A percentile compares a stretch with the other conserved stretches of the same genome.
Evolutionary conservation across 2,329 filamentous ascomycete genomes (phyloP).

Genomic region (Diaporthe humulicola): DNA sequence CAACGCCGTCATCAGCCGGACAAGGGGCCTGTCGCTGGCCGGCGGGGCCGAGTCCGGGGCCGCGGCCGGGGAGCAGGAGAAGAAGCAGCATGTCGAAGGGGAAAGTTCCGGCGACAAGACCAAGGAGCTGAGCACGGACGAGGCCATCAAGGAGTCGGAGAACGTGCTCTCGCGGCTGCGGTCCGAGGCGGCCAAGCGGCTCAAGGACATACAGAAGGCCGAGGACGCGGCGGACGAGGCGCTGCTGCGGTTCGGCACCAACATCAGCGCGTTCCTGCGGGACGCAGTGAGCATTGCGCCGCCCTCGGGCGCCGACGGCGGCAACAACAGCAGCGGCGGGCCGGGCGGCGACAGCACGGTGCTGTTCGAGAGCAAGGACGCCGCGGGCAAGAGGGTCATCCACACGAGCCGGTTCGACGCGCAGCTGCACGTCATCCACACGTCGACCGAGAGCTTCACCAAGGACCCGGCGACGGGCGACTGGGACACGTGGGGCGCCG

Average conservation of each 20-base stretch:
- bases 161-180: constrained; percentile 83
- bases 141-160: constrained; percentile 63
- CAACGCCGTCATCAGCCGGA: constrained; percentile 77
- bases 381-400: constrained; percentile 90
- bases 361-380: constrained; percentile 94
- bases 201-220: constrained; percentile 90
- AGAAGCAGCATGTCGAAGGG: constrained; percentile 49
- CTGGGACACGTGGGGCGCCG: constrained; percentile 79
- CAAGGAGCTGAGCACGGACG: constrained; percentile 56
- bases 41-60: constrained; percentile 47
- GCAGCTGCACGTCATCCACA: constrained; percentile 95
- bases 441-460: constrained; percentile 82
- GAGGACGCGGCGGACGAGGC: constrained; percentile 98
- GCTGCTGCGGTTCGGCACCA: constrained; percentile 89
- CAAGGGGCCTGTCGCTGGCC: constrained; percentile 78
- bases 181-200: constrained; percentile 81
- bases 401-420: constrained; percentile 96
- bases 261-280: constrained; percentile 88
- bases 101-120: constrained; percentile 55
- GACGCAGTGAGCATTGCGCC: constrained; percentile 92
- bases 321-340: constrained; percentile 38
- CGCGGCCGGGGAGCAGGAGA: constrained; percentile 47
- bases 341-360: constrained; percentile 68
- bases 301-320: constrained; percentile 65
- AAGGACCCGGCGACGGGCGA: constrained; percentile 83